These are phyloP conservation scores for Chaetomiaceae sp. DNA, from an alignment of 2,329 filamentous ascomycete species.

Conservation along the genomic window DNA sequence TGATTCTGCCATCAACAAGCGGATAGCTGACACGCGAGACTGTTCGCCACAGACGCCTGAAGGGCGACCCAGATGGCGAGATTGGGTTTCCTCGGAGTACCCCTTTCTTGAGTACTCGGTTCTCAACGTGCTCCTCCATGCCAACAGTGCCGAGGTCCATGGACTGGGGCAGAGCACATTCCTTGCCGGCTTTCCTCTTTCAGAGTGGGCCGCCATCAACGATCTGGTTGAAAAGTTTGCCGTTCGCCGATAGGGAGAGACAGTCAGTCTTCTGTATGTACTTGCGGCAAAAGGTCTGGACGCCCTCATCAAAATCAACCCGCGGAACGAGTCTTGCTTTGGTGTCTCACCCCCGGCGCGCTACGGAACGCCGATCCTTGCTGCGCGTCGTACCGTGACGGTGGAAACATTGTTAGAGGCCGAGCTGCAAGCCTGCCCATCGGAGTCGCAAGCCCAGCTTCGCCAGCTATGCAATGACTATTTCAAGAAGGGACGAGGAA, in stretches of 20 bases:
- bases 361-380: neutral
- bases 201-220: neutral
- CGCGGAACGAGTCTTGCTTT: neutral
- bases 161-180: constrained; percentile 2
- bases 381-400: neutral
- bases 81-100: constrained; percentile 19
- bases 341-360: neutral
- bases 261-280: neutral
- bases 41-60: too few species aligned
- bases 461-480: neutral
- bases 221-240: neutral
- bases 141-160: constrained; percentile 18
- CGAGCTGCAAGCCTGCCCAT: neutral
- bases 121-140: constrained; percentile 35
- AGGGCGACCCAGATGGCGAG: too few species aligned
- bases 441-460: neutral
- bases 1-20: neutral
- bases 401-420: neutral
- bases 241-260: neutral
- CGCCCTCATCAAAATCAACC: neutral
- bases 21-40: too few species aligned
- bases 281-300: neutral
- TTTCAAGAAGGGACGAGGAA: neutral
- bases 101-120: constrained; percentile 44
- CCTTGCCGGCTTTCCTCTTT: neutral